Conservation (phyloP, 768 basidiomycete genomes). For the Leccinum sublutescens region DNA sequence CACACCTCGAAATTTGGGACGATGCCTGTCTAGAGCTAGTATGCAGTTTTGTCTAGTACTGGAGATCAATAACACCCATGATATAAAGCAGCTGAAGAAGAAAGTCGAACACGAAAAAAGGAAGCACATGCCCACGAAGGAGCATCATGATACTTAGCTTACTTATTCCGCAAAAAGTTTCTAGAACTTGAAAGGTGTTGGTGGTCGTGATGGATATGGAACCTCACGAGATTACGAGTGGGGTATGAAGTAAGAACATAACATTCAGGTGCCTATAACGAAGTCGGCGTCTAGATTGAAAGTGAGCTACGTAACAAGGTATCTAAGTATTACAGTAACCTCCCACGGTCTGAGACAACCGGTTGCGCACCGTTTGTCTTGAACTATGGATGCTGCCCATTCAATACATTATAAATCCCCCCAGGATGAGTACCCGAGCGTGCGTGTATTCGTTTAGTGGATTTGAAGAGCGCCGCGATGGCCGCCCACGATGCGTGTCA, state of each 20-base stretch:
- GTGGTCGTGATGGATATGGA: no score
- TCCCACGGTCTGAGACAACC: conserved; percentile 10
- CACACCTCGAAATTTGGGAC: background rate
- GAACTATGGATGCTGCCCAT: background rate
- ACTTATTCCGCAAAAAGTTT: no score
- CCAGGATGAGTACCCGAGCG: conserved; percentile 24
- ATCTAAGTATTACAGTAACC: background rate
- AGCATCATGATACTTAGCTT: no score
- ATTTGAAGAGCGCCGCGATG: conserved; percentile 33
- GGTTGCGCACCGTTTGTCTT: conserved; percentile 23
- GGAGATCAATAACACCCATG: background rate
- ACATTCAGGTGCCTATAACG: no score
- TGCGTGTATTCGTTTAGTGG: conserved; percentile 23
- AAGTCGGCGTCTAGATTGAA: no score
- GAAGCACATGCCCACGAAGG: no score
- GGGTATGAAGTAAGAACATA: no score
- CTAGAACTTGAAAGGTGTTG: no score
- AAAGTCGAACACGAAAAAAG: no score
- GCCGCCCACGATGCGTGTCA: conserved; percentile 18
- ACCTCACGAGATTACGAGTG: no score
- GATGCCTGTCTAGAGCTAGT: background rate
- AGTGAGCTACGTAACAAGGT: no score
- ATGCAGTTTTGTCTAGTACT: background rate
- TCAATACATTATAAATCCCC: background rate
- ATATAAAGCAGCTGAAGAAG: no score